Conservation (phyloP, 352 stramenopile genomes). For the Phytophthora hibernalis region DNA sequence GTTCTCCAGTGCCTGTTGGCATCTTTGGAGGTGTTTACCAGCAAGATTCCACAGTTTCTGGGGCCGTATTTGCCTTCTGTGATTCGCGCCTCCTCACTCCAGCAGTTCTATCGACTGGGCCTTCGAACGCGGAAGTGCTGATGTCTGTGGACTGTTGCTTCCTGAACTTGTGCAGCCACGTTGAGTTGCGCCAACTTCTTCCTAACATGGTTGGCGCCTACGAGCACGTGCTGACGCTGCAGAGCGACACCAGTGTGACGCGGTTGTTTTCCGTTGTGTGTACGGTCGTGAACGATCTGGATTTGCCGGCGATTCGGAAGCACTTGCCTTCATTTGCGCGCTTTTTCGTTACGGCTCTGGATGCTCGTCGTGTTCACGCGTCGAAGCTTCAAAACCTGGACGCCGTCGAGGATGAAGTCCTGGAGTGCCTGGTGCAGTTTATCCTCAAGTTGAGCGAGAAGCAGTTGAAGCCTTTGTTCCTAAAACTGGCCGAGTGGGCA, state of each 20-base stretch:
- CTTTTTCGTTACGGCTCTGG: conserved; percentile 84
- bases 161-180: conserved; percentile 69
- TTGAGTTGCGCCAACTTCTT: conserved; percentile 81
- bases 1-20: conserved; percentile 81
- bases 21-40: conserved; percentile 82
- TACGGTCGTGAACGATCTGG: conserved; percentile 63
- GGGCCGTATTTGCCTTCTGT: conserved; percentile 76
- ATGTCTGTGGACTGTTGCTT: conserved; percentile 75
- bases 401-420: conserved; percentile 75
- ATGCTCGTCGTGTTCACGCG: conserved; percentile 75
- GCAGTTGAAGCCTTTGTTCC: conserved; percentile 89
- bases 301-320: conserved; percentile 60
- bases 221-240: conserved; percentile 59
- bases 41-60: conserved; percentile 86
- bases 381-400: conserved; percentile 65
- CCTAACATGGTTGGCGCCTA: conserved; percentile 74
- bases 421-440: conserved; percentile 83
- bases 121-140: conserved; percentile 42
- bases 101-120: conserved; percentile 42
- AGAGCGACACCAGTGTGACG: conserved; percentile 63
- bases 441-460: conserved; percentile 91
- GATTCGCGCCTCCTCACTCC: conserved; percentile 70
- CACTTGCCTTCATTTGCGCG: conserved; percentile 79
- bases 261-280: conserved; percentile 79
- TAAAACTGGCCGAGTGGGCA: conserved; percentile 85